Percentiles rank a stretch among this genome's conserved stretches.
Conservation (phyloP, 768 basidiomycete genomes). For the Lentinula detonsa region DNA sequence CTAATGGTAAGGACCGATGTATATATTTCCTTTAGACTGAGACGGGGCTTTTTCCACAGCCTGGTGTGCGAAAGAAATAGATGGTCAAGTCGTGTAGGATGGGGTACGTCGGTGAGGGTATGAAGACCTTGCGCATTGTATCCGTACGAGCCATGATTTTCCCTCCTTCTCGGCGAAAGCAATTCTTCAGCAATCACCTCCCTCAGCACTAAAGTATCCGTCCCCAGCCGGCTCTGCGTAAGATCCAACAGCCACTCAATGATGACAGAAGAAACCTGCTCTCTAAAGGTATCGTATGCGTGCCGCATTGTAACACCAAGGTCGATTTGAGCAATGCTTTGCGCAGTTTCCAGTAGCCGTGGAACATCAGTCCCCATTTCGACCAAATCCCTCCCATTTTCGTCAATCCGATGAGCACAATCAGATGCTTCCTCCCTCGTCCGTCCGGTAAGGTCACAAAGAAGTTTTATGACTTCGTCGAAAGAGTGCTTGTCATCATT, state of each 20-base stretch:
- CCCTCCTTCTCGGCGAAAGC: slow-evolving; percentile 52
- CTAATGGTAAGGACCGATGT: slow-evolving; percentile 68
- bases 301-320: slow-evolving; percentile 85
- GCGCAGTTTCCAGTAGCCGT: slow-evolving; percentile 70
- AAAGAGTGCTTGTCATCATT: slow-evolving; percentile 97
- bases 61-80: slow-evolving; percentile 77
- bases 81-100: slow-evolving; percentile 64
- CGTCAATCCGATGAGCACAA: slow-evolving; percentile 61
- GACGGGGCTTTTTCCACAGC: slow-evolving; percentile 79
- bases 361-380: slow-evolving; percentile 56
- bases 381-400: slow-evolving; percentile 76
- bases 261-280: slow-evolving; percentile 77
- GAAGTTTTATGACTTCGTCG: slow-evolving; percentile 75
- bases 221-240: slow-evolving; percentile 62
- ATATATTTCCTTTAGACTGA: slow-evolving; percentile 80
- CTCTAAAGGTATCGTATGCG: slow-evolving; percentile 83
- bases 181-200: slow-evolving; percentile 71
- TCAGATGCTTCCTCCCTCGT: slow-evolving; percentile 51
- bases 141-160: slow-evolving; percentile 35
- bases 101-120: slow-evolving; percentile 36
- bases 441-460: slow-evolving; percentile 51
- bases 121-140: slow-evolving; percentile 30
- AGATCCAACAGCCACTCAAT: slow-evolving; percentile 85
- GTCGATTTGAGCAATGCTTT: slow-evolving; percentile 80
- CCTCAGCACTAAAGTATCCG: slow-evolving; percentile 60